phyloP scores from a whole-genome alignment of 495 filamentous ascomycete species.

The Pyronema omphalodes region DNA sequence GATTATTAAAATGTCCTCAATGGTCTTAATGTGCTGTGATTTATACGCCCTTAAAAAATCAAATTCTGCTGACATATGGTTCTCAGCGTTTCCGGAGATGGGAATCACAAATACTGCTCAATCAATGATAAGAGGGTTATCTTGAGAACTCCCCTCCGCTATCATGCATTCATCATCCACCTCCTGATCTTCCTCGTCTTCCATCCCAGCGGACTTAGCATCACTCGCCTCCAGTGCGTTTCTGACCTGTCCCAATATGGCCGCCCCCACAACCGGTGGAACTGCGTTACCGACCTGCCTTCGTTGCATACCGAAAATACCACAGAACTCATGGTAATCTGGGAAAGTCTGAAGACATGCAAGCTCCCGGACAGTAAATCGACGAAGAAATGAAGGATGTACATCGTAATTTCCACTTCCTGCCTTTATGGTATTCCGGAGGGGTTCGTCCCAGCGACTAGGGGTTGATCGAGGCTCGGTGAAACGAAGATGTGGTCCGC shows the following conservation, averaged over 20 bases:
- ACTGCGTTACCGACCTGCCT: conserved; percentile 83
- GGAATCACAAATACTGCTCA: too few species aligned
- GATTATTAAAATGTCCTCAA: too few species aligned
- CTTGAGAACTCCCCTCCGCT: too few species aligned
- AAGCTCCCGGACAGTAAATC: conserved; percentile 53
- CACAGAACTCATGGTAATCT: conserved; percentile 38
- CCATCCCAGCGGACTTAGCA: neutral
- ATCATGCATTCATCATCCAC: too few species aligned
- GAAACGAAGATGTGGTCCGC: conserved; percentile 22
- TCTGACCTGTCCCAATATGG: conserved; percentile 40
- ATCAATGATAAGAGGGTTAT: too few species aligned
- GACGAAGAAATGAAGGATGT: conserved; percentile 49
- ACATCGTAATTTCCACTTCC: conserved; percentile 45
- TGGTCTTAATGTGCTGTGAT: too few species aligned
- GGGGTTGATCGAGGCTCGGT: neutral
- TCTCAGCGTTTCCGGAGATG: too few species aligned
- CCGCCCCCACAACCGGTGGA: conserved; percentile 43
- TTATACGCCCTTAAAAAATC: too few species aligned
- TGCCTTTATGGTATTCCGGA: conserved; percentile 47
- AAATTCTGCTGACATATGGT: too few species aligned
- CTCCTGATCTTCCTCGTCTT: too few species aligned
- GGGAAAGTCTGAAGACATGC: conserved; percentile 67
- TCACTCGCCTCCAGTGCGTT: conserved; percentile 41
- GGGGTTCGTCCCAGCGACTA: conserved; percentile 30
- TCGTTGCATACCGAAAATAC: conserved; percentile 27